These are phyloP conservation scores for Laetiporus sulphureus DNA, from an alignment of 1,284 basidiomycete genomes.

Conservation along the genomic window DNA sequence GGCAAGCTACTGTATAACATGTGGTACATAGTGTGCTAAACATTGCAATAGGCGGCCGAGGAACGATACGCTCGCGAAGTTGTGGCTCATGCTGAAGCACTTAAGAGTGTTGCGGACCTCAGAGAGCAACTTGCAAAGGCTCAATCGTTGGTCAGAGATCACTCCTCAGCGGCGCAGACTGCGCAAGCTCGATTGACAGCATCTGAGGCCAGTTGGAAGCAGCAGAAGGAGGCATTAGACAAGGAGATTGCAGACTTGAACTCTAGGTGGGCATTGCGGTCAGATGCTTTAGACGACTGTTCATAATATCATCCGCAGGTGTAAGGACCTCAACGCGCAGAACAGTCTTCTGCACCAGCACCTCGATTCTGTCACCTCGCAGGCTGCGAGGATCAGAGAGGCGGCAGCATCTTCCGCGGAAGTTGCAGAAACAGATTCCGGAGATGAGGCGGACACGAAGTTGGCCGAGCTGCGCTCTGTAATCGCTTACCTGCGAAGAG, in stretches of 20 bases:
- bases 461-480: conserved; percentile 73
- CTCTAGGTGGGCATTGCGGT: conserved; percentile 41
- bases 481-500: conserved; percentile 77
- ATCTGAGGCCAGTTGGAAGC: conserved; percentile 75
- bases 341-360: conserved; percentile 80
- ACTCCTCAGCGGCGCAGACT: conserved; percentile 58
- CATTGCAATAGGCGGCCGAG: conserved; percentile 57
- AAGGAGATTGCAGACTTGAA: conserved; percentile 73
- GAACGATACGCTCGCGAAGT: conserved; percentile 77
- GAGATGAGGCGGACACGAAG: conserved; percentile 50
- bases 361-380: conserved; percentile 79
- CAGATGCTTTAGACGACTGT: not conserved
- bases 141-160: conserved; percentile 49
- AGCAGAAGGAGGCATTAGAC: conserved; percentile 70
- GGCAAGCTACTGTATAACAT: no score
- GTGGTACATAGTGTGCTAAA: no score
- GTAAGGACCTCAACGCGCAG: conserved; percentile 71
- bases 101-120: conserved; percentile 63
- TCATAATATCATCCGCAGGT: conserved; percentile 34
- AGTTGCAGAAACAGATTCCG: conserved; percentile 36
- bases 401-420: conserved; percentile 48
- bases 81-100: conserved; percentile 77
- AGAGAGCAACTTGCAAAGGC: conserved; percentile 53
- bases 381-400: conserved; percentile 72
- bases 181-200: conserved; percentile 64